Conservation (phyloP, 140 eudicot genomes). For the Anethum foeniculum region DNA sequence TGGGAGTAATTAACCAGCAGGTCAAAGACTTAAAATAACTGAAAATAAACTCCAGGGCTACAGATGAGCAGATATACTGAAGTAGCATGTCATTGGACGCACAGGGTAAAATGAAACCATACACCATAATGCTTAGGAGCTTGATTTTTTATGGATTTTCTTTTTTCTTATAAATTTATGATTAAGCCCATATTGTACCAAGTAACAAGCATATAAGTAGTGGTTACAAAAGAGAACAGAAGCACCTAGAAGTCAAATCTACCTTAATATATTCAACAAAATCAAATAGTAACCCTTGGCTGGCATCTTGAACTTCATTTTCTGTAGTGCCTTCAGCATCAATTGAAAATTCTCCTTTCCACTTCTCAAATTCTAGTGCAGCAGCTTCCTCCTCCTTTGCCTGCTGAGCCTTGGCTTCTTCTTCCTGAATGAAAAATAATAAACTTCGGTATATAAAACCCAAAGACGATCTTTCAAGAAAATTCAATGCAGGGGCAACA, state of each 20-base stretch:
- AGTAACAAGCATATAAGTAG: neutral
- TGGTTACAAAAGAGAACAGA: neutral
- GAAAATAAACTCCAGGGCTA: neutral
- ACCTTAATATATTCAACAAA: conserved; percentile 98
- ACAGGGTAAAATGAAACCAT: neutral
- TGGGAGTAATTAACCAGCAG: neutral
- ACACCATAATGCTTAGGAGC: neutral
- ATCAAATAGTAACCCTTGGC: conserved; percentile 75
- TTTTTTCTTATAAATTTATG: neutral
- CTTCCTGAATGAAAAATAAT: conserved; percentile 51
- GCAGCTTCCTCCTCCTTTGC: conserved; percentile 97
- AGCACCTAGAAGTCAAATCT: neutral
- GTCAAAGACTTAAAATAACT: neutral
- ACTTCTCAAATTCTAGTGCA: conserved; percentile 86
- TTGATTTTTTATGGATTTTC: neutral
- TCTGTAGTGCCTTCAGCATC: conserved; percentile 96
- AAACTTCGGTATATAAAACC: conserved; percentile 5
- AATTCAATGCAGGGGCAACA: conserved; percentile 1
- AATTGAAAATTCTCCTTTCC: conserved; percentile 96
- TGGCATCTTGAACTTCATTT: conserved; percentile 87
- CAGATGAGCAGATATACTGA: neutral
- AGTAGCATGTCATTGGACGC: neutral
- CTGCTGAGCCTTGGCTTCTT: conserved; percentile 86
- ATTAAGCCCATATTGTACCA: neutral
- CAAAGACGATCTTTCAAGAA: neutral